phyloP scores from a whole-genome alignment of 1,139 yeast species.

The Zygoascus hellenicus region DNA sequence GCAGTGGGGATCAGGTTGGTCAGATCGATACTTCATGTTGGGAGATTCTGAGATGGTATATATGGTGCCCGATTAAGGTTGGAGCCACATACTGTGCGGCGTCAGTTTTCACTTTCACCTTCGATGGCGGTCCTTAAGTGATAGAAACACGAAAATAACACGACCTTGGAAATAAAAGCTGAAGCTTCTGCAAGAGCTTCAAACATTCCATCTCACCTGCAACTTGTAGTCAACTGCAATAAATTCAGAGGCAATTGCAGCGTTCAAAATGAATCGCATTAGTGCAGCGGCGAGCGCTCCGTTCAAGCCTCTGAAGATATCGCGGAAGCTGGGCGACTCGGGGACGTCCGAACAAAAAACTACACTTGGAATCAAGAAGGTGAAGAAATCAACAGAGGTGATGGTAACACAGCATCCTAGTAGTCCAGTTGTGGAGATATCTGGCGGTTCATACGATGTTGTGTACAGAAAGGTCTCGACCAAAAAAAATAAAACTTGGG shows the following conservation, averaged over 20 bases:
- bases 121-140: neutral
- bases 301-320: constrained; percentile 4
- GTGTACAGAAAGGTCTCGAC: constrained; percentile 67
- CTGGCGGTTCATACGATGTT: constrained; percentile 27
- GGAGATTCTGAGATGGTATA: too few species aligned
- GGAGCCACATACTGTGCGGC: too few species aligned
- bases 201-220: neutral
- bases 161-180: too few species aligned
- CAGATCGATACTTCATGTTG: too few species aligned
- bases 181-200: neutral
- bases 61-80: too few species aligned
- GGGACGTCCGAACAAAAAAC: neutral
- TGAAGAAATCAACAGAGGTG: too few species aligned
- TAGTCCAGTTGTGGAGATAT: too few species aligned
- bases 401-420: too few species aligned
- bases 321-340: neutral
- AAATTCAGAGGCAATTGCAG: neutral
- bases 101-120: too few species aligned
- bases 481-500: constrained; percentile 91
- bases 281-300: constrained; percentile 6
- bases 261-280: neutral
- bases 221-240: neutral
- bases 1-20: neutral
- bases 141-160: constrained; percentile 3
- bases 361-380: too few species aligned